phyloP scores from a whole-genome alignment of 1,139 yeast species.

The Geotrichum phurueaensis region DNA sequence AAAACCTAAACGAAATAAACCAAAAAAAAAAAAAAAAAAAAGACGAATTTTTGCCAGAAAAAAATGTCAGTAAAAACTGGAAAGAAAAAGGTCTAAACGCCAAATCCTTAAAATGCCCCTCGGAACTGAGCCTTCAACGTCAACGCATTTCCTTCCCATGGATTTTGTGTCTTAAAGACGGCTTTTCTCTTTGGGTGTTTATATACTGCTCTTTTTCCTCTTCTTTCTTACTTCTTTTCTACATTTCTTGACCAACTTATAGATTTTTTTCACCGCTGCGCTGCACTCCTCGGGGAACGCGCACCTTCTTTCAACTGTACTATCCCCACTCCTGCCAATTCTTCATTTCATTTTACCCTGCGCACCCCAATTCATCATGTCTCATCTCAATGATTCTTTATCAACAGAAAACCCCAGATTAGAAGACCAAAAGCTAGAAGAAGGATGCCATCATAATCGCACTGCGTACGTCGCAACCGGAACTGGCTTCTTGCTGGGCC shows the following conservation, averaged over 20 bases:
- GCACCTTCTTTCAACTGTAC: not conserved
- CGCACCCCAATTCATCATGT: not conserved
- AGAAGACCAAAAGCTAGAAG: not conserved
- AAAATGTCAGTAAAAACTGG: not conserved
- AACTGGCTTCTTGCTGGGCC: constrained; percentile 26
- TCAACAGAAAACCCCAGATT: not conserved
- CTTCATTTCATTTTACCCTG: not conserved
- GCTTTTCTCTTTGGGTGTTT: too few species aligned
- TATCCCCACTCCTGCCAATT: not conserved
- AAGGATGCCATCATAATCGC: too few species aligned
- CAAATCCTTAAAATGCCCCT: not conserved
- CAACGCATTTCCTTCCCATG: not conserved
- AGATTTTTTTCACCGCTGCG: not conserved
- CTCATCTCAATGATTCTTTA: not conserved
- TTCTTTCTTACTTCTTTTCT: not conserved
- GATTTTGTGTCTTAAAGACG: too few species aligned
- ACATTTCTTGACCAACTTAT: not conserved
- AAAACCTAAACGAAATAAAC: not conserved
- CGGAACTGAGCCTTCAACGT: not conserved
- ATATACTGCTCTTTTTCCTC: not conserved
- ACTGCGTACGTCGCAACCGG: constrained; percentile 22
- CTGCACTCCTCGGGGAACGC: not conserved
- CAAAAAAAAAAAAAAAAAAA: not conserved
- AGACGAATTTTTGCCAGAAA: not conserved
- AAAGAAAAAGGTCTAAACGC: constrained; percentile 9